Conservation (phyloP, 2,329 filamentous ascomycete species). For the Colletotrichum sp. region DNA sequence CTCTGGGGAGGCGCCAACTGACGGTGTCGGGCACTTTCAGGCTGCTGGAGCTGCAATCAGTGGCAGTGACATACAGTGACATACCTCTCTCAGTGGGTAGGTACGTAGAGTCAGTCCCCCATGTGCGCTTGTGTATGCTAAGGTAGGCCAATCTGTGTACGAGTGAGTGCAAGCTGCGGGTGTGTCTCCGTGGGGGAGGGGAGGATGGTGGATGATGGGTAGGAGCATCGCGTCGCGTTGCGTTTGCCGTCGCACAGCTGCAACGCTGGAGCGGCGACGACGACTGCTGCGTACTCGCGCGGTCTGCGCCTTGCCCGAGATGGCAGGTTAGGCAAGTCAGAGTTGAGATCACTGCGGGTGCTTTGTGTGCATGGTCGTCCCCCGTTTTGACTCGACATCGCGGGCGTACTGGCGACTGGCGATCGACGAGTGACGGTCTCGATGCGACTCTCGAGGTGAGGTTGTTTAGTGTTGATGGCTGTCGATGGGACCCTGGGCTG, state of each 20-base stretch:
- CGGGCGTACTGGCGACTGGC: background rate
- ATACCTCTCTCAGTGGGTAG: background rate
- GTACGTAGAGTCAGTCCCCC: background rate
- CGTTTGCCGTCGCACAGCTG: constrained; percentile 9
- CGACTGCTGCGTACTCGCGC: background rate
- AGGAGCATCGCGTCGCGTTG: constrained; percentile 1
- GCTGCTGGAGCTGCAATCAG: background rate
- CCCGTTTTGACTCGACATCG: background rate
- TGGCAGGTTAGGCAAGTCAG: background rate
- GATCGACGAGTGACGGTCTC: constrained; percentile 1
- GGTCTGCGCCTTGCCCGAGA: constrained; percentile 2
- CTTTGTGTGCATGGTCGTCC: background rate
- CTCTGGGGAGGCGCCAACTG: background rate
- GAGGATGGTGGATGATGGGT: constrained; percentile 3
- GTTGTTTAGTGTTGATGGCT: background rate
- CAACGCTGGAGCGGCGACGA: constrained; percentile 10
- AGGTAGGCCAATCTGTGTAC: background rate
- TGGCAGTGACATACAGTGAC: background rate
- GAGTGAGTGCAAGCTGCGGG: background rate
- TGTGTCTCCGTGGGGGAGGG: background rate
- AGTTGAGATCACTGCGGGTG: background rate
- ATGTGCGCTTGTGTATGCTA: background rate
- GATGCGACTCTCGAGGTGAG: background rate
- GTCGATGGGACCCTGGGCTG: background rate
- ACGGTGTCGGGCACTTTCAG: background rate